Conservation (phyloP, 75 land plant genomes). For the Selaginella tamariscina region DNA sequence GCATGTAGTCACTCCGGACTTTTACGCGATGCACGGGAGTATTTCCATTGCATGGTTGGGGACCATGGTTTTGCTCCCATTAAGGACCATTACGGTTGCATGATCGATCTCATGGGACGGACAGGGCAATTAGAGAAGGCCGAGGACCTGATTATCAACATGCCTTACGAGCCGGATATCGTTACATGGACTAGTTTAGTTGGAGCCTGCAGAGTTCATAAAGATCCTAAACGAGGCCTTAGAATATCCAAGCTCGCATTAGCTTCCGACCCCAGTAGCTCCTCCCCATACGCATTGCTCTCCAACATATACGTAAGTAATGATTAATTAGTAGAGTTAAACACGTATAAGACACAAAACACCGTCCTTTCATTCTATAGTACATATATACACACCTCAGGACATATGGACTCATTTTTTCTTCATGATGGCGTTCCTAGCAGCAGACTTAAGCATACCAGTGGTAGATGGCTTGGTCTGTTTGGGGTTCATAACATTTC, state of each 20-base stretch:
- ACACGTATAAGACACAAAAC: too few relatives aligned
- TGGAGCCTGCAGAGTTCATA: constrained; percentile 29
- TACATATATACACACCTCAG: too few relatives aligned
- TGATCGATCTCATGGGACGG: constrained; percentile 43
- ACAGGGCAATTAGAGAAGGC: constrained; percentile 26
- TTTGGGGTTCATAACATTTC: background rate
- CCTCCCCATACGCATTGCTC: background rate
- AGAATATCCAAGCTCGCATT: background rate
- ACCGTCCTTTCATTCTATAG: too few relatives aligned
- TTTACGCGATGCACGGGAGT: background rate
- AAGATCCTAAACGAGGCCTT: constrained; percentile 23
- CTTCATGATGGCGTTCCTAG: background rate
- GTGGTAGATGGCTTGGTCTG: background rate
- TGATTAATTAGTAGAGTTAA: too few relatives aligned
- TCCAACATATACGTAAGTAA: too few relatives aligned
- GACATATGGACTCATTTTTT: background rate
- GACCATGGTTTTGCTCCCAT: background rate
- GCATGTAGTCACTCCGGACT: background rate
- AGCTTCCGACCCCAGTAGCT: background rate
- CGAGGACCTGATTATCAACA: constrained; percentile 20
- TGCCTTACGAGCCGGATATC: constrained; percentile 35
- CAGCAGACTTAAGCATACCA: background rate
- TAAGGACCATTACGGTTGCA: constrained; percentile 9
- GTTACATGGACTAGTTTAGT: constrained; percentile 39
- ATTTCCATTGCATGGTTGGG: background rate